A percentile compares a stretch with the other conserved stretches of the same genome.
Conservation (phyloP, 371 early-diverging fungal species). For the Mortierella sp. region DNA sequence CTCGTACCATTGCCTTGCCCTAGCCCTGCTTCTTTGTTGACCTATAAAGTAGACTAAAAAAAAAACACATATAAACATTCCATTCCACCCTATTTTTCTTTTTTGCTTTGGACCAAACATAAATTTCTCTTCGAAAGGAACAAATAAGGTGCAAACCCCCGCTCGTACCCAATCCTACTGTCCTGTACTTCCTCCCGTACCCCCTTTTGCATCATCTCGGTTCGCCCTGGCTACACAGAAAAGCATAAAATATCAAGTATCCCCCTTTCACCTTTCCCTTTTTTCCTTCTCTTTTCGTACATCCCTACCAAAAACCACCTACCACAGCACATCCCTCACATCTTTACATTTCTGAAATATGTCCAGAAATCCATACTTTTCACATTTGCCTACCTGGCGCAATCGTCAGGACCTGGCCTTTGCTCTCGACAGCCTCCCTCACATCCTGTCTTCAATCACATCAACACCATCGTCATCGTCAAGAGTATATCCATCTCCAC, state of each 20-base stretch:
- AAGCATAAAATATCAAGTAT: not conserved
- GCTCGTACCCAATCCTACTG: not conserved
- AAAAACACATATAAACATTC: slow-evolving; percentile 10
- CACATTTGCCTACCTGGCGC: slow-evolving; percentile 44
- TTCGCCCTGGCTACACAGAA: not conserved
- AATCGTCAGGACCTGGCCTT: slow-evolving; percentile 52
- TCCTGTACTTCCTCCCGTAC: not conserved
- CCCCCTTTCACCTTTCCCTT: not conserved
- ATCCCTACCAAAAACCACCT: not conserved
- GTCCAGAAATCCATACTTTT: slow-evolving; percentile 46
- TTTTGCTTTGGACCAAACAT: not conserved
- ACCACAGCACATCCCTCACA: not conserved
- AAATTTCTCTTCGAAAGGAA: not conserved
- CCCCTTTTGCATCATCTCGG: not conserved
- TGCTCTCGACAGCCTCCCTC: slow-evolving; percentile 44
- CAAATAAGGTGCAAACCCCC: not conserved
- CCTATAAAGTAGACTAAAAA: not conserved
- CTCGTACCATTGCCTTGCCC: not conserved
- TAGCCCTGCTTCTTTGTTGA: slow-evolving; percentile 2
- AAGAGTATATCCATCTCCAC: slow-evolving; percentile 18
- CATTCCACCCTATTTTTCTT: slow-evolving; percentile 5
- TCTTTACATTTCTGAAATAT: not conserved
- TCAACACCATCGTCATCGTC: slow-evolving; percentile 1
- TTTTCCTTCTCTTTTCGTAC: not conserved
- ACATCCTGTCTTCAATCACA: slow-evolving; percentile 22